Evolutionary conservation across 345 rosid species (phyloP), one percentile per base, ranked within the genome.

Genomic region (Eucalyptus victrix): DNA sequence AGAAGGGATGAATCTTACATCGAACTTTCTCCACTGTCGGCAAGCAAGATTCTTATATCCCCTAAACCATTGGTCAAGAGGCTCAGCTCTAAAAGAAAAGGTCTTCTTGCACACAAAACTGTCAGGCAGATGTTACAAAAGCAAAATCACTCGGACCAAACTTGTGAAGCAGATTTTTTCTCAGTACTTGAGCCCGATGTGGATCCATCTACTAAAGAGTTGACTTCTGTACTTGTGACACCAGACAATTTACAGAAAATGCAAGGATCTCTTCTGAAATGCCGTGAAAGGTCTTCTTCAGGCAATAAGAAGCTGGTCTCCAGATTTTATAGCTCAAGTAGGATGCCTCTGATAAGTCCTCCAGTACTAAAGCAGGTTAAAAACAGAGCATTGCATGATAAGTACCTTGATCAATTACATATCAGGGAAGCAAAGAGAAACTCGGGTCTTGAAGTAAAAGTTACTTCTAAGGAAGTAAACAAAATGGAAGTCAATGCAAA

Each of bases 351-450:
- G 80, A 88, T 91, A 51, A 97, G 97, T 40, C 98, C 99, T 13
- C 96, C 94, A 12, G 99, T 97, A 17, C 89, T 97, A 91, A 97
- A 97, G 89, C 97, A 86, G 91, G 94, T 97, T 2, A 95, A 95
- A 87, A 95, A 95, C 92, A 94, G 85, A 90, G 96, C 94, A 40
- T 92, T 97, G 91, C 99, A 97, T 92, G 99, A 97, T 90, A 96
- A 93, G 91, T 96, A 97, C 89, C 94, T 97, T 30, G 98, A 97
- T 89, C 97, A 93, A 85, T 93, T 97, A 87, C 98, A 95, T 91
- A 50, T 49, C 86, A 94, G 99, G 92, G 99, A 97, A 88, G 99
- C 96, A 53, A 97, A 94, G 93, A 93, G 99, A 93, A 94, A 90
- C 90, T 92, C 96, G 13, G 94, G 89, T 60, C 85, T 76, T 40